Base-by-base conservation (phyloP, 306 rosid genomes). In the Vigna radiata region DNA sequence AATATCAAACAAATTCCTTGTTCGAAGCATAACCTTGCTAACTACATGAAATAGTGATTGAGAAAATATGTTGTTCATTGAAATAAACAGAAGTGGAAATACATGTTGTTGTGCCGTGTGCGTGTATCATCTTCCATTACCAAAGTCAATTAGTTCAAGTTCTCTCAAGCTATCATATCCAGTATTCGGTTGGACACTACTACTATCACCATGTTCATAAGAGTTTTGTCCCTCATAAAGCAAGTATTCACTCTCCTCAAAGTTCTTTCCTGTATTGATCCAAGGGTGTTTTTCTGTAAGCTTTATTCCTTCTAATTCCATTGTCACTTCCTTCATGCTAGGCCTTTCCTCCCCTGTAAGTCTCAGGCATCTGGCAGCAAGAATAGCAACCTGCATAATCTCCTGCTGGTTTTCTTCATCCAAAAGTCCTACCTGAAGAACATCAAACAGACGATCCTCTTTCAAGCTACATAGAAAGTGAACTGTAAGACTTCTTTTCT, bases 381-480 rank as follows among this genome's bases (percentile, higher is more conserved):
- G 60, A 54, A 54, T 7, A 18, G 60, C 60, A 54, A 54, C 60
- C 5, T 54, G 14, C 60, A 54, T 54, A 25, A 54, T 18, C 29
- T 54, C 60, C 0, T 54, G 25, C 21, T 54, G 17, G 8, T 52
- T 52, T 52, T 52, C 58, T 52, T 17, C 12, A 21, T 55, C 6
- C 16, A 55, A 3, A 19, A 55, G 21, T 9, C 31, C 61, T 0
- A 19, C 4, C 12, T 55, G 31, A 55, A 55, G 7, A 21, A 55
- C 16, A 3, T 55, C 62, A 55, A 55, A 55, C 0, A 55, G 7
- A 14, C 62, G 16, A 55, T 55, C 16, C 8, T 21, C 33, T 21
- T 55, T 55, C 7, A 83, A 7, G 0, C 79, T 79, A 43, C 58
- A 41, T 11, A 80, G 48, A 4, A 83, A 79, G 7, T 31, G 36